A percentile compares a stretch with the other conserved stretches of the same genome.
phyloP scores from a whole-genome alignment of 306 rosid genomes.

The Vicia faba region DNA sequence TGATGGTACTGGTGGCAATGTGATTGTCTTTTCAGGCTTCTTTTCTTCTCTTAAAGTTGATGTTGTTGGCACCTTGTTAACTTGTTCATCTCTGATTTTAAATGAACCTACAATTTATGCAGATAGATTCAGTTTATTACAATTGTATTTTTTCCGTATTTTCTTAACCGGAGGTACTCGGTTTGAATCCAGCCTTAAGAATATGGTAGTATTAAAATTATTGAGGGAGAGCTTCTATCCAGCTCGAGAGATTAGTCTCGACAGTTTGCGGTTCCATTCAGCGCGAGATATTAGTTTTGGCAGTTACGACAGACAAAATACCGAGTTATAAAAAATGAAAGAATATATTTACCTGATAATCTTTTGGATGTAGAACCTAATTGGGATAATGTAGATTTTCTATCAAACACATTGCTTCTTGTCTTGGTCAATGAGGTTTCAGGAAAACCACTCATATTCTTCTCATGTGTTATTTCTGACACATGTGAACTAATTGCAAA shows the following conservation, averaged over 20 bases:
- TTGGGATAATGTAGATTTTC: slow-evolving; percentile 35
- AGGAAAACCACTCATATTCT: slow-evolving; percentile 6
- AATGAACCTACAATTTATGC: slow-evolving; percentile 43
- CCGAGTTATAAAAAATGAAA: not conserved
- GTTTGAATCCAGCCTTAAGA: not conserved
- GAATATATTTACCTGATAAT: slow-evolving; percentile 50
- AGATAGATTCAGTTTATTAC: slow-evolving; percentile 24
- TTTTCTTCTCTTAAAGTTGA: slow-evolving; percentile 33
- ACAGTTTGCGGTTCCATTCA: not conserved
- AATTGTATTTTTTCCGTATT: slow-evolving; percentile 2
- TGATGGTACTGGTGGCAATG: slow-evolving; percentile 42
- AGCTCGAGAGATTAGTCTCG: not conserved
- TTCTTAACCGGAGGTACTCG: not conserved
- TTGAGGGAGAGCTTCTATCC: not conserved
- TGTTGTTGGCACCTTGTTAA: slow-evolving; percentile 34
- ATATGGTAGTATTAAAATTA: not conserved
- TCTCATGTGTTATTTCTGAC: slow-evolving; percentile 34
- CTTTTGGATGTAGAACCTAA: slow-evolving; percentile 38
- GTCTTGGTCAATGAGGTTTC: slow-evolving; percentile 33
- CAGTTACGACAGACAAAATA: no score
- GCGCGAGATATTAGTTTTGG: not conserved
- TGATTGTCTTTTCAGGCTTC: slow-evolving; percentile 42
- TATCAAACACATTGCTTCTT: slow-evolving; percentile 48
- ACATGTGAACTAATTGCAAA: slow-evolving; percentile 56
- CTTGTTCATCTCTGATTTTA: slow-evolving; percentile 39